Evolutionary conservation across 768 basidiomycete genomes (phyloP).

Genomic region (Ramaria rubella): DNA sequence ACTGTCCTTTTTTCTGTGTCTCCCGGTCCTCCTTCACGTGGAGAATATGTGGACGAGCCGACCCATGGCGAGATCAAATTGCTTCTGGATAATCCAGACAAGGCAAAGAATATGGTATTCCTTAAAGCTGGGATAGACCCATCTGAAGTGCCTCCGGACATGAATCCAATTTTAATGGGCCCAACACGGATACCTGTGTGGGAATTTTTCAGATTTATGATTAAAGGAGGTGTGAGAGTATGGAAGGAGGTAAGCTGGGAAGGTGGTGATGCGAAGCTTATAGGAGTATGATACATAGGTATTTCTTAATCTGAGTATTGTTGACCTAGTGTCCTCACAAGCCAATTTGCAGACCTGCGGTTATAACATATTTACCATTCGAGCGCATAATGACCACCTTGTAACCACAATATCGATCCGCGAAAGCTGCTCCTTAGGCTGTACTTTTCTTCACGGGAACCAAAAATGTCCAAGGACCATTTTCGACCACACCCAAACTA

Average conservation of each 20-base stretch:
- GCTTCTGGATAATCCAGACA: not conserved
- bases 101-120: not conserved
- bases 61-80: not conserved
- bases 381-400: too few relatives aligned
- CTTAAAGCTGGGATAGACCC: not conserved
- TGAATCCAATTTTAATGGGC: not conserved
- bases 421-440: too few relatives aligned
- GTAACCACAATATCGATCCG: too few relatives aligned
- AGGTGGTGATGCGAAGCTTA: not conserved
- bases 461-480: too few relatives aligned
- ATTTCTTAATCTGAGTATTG: too few relatives aligned
- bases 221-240: not conserved
- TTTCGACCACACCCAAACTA: too few relatives aligned
- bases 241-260: not conserved
- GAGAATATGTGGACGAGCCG: not conserved
- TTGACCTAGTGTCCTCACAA: too few relatives aligned
- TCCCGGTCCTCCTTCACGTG: not conserved
- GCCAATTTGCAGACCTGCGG: too few relatives aligned
- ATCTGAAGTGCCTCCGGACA: not conserved
- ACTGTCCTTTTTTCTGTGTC: conserved; percentile 28
- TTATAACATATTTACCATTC: too few relatives aligned
- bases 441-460: too few relatives aligned
- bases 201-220: not conserved
- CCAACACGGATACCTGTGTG: not conserved
- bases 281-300: too few relatives aligned